Evolutionary conservation across 176 grass and related monocot species (phyloP).

Genomic region (Elymus sibiricus): DNA sequence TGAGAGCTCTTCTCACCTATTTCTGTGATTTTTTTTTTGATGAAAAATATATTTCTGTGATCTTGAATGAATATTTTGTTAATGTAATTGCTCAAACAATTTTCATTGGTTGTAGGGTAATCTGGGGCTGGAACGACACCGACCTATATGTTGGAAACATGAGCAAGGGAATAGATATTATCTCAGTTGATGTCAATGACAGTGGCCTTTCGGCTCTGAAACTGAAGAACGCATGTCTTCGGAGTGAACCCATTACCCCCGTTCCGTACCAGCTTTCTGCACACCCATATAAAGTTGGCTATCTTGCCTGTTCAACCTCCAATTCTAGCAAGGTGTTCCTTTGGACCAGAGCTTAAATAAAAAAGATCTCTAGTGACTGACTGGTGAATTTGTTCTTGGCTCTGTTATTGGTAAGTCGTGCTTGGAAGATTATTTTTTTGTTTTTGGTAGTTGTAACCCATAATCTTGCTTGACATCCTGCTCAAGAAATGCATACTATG

Average conservation of each 20-base stretch:
- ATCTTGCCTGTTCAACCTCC: constrained; percentile 35
- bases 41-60: neutral
- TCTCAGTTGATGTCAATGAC: constrained; percentile 21
- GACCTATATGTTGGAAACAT: constrained; percentile 44
- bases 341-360: constrained; percentile 37
- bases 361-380: neutral
- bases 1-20: neutral
- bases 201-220: neutral
- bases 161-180: constrained; percentile 50
- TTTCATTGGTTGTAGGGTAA: constrained; percentile 38
- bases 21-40: neutral
- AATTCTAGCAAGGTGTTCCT: constrained; percentile 35
- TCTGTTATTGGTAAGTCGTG: neutral
- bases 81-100: neutral
- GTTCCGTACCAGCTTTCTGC: constrained; percentile 34
- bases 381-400: neutral
- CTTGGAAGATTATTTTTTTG: neutral
- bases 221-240: neutral
- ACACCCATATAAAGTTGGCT: constrained; percentile 45
- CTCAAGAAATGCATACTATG: neutral
- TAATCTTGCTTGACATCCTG: neutral
- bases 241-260: constrained; percentile 40
- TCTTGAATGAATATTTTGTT: neutral
- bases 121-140: constrained; percentile 64
- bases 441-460: neutral